Evolutionary conservation across 2,329 filamentous ascomycete species (phyloP), one percentile per base, ranked within the genome.

Genomic region (Phoma sp.): DNA sequence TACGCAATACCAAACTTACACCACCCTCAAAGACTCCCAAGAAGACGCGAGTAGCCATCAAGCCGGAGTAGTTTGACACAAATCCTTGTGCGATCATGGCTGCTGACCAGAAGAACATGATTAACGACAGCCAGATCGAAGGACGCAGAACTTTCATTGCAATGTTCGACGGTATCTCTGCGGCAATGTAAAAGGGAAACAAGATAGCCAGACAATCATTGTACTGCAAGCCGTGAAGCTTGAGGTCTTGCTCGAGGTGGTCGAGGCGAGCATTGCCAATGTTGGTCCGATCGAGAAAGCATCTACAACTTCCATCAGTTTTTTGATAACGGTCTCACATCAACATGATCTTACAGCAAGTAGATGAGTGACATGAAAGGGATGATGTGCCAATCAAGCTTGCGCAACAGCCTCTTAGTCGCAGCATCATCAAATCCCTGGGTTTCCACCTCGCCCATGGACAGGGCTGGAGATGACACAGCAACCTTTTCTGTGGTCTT

Each of bases 341-440:
- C 27, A 29, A 7, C 13, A 11, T 37, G n/a, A 25, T 65, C 72
- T 55, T 53, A 78, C 74, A 87, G 72, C 13, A 54, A 35, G 58
- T 86, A 86, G 14, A 87, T 78, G 0, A 87, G 66, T 4, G 83
- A 80, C 57, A 87, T 79, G 68, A 86, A 82, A 1, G 85, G 85
- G 39, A 87, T 80, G 22, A 87, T 78, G 64, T 79, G 75, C 75
- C 78, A 72, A 68, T 86, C 80, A 59, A 83, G 75, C 70, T 82
- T 82, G 62, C 80, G 74, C 33, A 86, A 64, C 0, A 86, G 77
- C 50, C 73, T 77, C 59, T 78, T 83, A n/a, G 78, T 84, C 13
- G 74, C 73, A 24, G 58, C 56, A 23, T 52, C 63, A 55, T 80
- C 77, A 45, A 73, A 79, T 24, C 67, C 69, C 32, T 67, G 63